These are phyloP conservation scores for Globisporangium nunn DNA, from an alignment of 352 stramenopile species.

Conservation along the genomic window DNA sequence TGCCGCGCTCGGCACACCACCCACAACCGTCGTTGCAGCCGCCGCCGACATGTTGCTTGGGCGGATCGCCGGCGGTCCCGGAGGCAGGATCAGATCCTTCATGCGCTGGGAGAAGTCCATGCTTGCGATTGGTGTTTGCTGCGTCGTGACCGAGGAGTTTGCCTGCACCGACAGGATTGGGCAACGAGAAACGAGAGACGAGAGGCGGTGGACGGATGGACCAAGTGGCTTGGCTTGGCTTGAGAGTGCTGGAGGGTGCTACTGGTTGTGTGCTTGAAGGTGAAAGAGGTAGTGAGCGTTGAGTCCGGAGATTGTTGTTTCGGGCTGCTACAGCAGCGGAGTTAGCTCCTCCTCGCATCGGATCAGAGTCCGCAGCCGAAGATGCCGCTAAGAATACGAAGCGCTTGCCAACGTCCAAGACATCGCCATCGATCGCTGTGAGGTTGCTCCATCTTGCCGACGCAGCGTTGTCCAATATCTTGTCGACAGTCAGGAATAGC, in stretches of 20 bases:
- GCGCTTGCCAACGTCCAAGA: too few species aligned
- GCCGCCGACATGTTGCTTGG: constrained; percentile 25
- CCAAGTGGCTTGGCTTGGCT: neutral
- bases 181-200: neutral
- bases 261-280: constrained; percentile 1
- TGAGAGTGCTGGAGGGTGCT: neutral
- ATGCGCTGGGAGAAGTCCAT: constrained; percentile 78
- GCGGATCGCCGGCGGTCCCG: constrained; percentile 38
- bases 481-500: too few species aligned
- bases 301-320: neutral
- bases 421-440: too few species aligned
- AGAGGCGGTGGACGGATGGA: neutral
- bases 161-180: neutral
- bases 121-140: neutral
- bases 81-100: constrained; percentile 61
- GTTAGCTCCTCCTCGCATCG: neutral
- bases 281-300: constrained; percentile 8
- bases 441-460: too few species aligned
- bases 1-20: constrained; percentile 15
- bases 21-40: constrained; percentile 20
- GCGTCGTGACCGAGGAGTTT: neutral
- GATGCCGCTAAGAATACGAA: too few species aligned
- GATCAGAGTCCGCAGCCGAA: neutral
- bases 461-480: too few species aligned
- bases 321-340: too few species aligned